Evolutionary conservation across 2,329 filamentous ascomycete genomes (phyloP).

Genomic region (Aureobasidium sp.): DNA sequence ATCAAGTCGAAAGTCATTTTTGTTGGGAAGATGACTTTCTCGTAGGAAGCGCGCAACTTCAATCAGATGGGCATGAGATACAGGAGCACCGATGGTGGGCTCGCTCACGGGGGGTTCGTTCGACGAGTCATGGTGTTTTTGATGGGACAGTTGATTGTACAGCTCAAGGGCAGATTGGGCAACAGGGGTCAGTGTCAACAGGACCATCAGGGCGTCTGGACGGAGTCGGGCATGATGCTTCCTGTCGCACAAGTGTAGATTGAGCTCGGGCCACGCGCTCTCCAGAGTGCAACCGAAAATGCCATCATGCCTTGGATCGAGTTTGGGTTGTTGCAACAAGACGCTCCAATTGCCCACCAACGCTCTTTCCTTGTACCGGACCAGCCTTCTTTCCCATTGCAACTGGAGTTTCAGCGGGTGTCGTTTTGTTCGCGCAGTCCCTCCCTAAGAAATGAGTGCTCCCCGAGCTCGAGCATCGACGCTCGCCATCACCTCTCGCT

Average conservation of each 20-base stretch:
- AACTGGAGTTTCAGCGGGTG: conserved; percentile 6
- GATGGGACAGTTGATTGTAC: conserved; percentile 13
- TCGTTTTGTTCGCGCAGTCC: not conserved
- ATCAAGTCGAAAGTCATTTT: conserved; percentile 46
- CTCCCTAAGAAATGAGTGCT: conserved; percentile 24
- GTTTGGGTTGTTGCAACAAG: not conserved
- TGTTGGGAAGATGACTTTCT: not conserved
- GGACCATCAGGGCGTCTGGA: conserved; percentile 49
- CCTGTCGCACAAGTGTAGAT: not conserved
- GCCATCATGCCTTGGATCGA: not conserved
- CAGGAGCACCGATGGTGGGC: conserved; percentile 53
- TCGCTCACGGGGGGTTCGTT: conserved; percentile 43
- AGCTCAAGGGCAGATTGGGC: conserved; percentile 53
- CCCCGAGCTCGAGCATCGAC: conserved; percentile 25
- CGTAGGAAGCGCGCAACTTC: conserved; percentile 40
- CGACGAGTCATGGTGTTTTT: conserved; percentile 20
- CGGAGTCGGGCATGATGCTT: not conserved
- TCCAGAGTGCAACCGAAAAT: not conserved
- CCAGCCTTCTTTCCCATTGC: not conserved
- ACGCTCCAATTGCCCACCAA: not conserved
- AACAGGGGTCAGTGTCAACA: conserved; percentile 64
- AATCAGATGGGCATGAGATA: conserved; percentile 62
- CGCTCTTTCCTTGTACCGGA: not conserved
- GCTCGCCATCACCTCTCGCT: conserved; percentile 22
- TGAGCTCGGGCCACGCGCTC: not conserved